A percentile compares a stretch with the other conserved stretches of the same genome.
Evolutionary conservation across 495 filamentous ascomycete species (phyloP).

Genomic region (Haplographium delicatum): DNA sequence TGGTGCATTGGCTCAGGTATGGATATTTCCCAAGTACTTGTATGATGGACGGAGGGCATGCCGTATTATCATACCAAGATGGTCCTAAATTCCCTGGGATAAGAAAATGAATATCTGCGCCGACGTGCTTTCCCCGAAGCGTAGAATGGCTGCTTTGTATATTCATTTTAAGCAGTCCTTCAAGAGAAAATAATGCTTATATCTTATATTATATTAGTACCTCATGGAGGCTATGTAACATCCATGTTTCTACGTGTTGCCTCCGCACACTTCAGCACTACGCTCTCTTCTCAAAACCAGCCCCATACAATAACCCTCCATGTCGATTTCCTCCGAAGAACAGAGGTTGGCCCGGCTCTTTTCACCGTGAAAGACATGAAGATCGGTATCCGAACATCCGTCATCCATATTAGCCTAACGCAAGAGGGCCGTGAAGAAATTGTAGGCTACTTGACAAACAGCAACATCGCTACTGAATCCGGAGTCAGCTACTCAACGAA

Average conservation of each 20-base stretch:
- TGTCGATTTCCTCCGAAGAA: conserved; percentile 68
- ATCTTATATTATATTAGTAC: conserved; percentile 53
- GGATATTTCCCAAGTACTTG: no score
- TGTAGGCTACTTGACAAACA: conserved; percentile 64
- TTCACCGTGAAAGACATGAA: conserved; percentile 69
- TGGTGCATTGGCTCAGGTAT: conserved; percentile 70
- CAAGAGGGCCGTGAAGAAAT: conserved; percentile 53
- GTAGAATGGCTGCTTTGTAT: no score
- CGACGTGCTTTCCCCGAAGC: no score
- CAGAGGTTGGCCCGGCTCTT: conserved; percentile 53
- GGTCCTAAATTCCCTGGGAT: no score
- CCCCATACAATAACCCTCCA: conserved; percentile 62
- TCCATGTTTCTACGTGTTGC: conserved; percentile 55
- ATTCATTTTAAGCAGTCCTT: no score
- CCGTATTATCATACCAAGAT: no score
- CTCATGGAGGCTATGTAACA: conserved; percentile 77
- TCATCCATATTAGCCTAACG: conserved; percentile 62
- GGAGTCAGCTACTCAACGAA: conserved; percentile 52
- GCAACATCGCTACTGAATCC: conserved; percentile 50
- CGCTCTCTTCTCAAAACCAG: conserved; percentile 55
- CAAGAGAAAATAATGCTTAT: no score
- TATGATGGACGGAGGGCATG: no score
- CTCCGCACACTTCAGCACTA: conserved; percentile 56
- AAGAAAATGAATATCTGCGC: no score
- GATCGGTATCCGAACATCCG: conserved; percentile 62